Evolutionary conservation across 2,329 filamentous ascomycete species (phyloP).

Genomic region (Fusarium tuaranense): DNA sequence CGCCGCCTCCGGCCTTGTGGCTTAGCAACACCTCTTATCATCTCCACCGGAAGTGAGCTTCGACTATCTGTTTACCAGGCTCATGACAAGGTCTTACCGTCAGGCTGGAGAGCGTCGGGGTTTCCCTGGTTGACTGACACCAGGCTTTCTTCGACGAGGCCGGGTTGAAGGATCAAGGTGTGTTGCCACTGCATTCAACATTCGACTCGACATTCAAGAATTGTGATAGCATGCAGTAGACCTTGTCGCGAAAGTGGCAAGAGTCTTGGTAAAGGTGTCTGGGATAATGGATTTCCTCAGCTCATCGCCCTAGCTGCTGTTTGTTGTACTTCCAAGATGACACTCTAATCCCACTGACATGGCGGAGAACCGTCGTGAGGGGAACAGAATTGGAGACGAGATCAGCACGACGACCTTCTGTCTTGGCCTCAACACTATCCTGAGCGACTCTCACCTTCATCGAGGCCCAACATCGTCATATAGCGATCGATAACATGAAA

Average conservation of each 20-base stretch:
- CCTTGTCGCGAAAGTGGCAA: neutral
- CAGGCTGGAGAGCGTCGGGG: neutral
- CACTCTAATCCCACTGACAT: neutral
- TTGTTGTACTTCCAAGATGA: neutral
- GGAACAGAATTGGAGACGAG: neutral
- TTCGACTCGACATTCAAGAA: neutral
- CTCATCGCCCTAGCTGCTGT: neutral
- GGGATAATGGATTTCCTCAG: neutral
- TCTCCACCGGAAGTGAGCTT: neutral
- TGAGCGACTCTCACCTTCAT: neutral
- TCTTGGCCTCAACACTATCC: neutral
- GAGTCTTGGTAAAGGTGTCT: neutral
- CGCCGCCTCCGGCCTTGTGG: neutral
- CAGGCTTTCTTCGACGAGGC: neutral
- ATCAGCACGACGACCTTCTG: neutral
- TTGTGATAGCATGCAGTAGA: neutral
- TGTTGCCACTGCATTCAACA: neutral
- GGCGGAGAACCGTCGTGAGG: neutral
- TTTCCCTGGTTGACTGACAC: neutral
- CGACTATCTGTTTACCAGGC: neutral
- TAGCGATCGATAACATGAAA: neutral
- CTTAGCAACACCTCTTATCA: neutral
- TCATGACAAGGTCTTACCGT: neutral
- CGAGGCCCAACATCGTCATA: neutral
- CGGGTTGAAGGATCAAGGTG: neutral